These are phyloP conservation scores for Tephrocybe sp. DNA, from an alignment of 768 basidiomycete species.

Conservation along the genomic window DNA sequence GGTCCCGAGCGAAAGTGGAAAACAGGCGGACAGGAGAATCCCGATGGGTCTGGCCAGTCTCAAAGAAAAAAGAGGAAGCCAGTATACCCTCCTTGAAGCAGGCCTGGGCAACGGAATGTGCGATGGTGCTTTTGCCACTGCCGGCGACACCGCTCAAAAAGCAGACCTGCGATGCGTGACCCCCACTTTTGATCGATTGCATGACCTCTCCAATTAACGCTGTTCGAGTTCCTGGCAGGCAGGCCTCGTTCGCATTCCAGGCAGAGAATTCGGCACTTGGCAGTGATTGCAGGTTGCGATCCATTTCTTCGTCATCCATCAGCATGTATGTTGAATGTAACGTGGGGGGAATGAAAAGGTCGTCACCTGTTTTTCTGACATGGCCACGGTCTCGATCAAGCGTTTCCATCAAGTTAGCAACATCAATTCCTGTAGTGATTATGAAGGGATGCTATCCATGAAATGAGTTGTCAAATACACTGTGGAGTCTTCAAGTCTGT, in stretches of 20 bases:
- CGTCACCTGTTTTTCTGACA: neutral
- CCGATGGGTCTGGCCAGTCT: slow-evolving; percentile 11
- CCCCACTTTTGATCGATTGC: slow-evolving; percentile 11
- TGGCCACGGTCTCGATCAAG: neutral
- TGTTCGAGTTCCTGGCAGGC: slow-evolving; percentile 12
- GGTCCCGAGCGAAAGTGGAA: slow-evolving; percentile 19
- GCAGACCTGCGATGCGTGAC: slow-evolving; percentile 12
- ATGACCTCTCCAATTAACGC: slow-evolving; percentile 8
- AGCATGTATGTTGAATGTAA: neutral
- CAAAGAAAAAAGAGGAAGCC: slow-evolving; percentile 22
- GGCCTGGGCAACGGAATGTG: slow-evolving; percentile 17
- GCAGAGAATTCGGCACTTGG: slow-evolving; percentile 14
- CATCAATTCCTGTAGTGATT: slow-evolving; percentile 2
- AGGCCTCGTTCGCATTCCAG: slow-evolving; percentile 6
- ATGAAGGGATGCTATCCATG: neutral
- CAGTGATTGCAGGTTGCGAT: neutral
- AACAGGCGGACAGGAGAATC: slow-evolving; percentile 13
- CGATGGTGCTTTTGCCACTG: slow-evolving; percentile 21
- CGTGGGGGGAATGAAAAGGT: neutral
- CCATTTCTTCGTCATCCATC: neutral
- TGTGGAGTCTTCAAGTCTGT: neutral
- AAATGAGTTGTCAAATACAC: neutral
- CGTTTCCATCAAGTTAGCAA: neutral
- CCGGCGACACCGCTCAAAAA: slow-evolving; percentile 21
- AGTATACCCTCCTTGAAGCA: slow-evolving; percentile 13